Base-by-base conservation (phyloP, 306 rosid genomes). In the Benincasa hispida region DNA sequence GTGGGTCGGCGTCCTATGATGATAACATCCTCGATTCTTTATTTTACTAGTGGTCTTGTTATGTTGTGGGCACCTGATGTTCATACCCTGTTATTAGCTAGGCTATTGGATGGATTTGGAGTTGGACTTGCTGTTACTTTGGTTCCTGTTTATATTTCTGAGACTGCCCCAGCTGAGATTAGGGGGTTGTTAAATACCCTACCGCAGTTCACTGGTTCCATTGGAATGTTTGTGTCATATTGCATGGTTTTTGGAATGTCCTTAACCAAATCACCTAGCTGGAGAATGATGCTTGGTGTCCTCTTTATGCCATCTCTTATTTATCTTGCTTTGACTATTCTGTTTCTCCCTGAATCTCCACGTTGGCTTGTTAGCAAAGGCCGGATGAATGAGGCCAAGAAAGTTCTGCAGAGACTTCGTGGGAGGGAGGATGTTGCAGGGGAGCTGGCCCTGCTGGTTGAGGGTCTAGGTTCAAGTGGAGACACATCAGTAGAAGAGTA, bases 61-160 rank as follows among this genome's bases (percentile, higher is more conserved):
- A 84, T 84, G 87, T 24, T 81, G 27, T 84, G 87, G 87, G 78
- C 87, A 5, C 87, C 87, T 11, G 79, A 84, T 79, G 87, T 81
- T 45, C 68, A 78, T 39, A 63, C 63, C 42, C 81, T 84, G 10
- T 77, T 79, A 8, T 8, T 76, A 27, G 87, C 83, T 24, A 73
- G 87, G 61, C 83, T 84, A 13, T 18, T 84, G 27, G 85, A 81
- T 59, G 87, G 87, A 25, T 84, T 84, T 55, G 87, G 87, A 27
- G 80, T 84, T 27, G 87, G 87, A n/a, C 78, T 84, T 30, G 83
- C 87, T 12, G 85, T 84, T 19, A 84, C 87, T 28, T 79, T 84
- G 48, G 81, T 84, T 47, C 87, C 87, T 5, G 73, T 84, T n/a
- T 84, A 84, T 76, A 81, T 84, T 27, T 84, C 81, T 0, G 87